Percentiles rank a stretch among this genome's conserved stretches.
Conservation (phyloP, 2,329 filamentous ascomycete species). For the Penicillium psychrosexuale region DNA sequence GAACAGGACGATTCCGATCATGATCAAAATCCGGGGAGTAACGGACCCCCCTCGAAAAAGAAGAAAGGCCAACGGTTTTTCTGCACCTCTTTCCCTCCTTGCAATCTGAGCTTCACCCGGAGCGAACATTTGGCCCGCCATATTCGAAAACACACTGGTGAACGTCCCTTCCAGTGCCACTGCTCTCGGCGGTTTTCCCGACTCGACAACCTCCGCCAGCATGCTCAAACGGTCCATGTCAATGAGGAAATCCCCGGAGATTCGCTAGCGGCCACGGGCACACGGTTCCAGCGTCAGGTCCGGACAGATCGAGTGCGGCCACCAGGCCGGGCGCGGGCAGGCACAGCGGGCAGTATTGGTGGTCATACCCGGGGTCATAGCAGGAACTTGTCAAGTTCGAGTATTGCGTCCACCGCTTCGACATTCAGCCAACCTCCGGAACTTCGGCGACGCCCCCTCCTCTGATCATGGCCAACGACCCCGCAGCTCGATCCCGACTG, state of each 20-base stretch:
- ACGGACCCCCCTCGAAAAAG: conserved; percentile 76
- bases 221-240: conserved; percentile 95
- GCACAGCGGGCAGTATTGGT: conserved; percentile 70
- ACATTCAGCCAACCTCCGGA: conserved; percentile 63
- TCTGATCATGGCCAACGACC: conserved; percentile 75
- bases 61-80: conserved; percentile 96
- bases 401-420: conserved; percentile 72
- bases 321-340: conserved; percentile 69
- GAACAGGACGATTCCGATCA: conserved; percentile 64
- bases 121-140: conserved; percentile 94
- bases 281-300: conserved; percentile 87
- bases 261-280: conserved; percentile 87
- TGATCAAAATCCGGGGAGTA: conserved; percentile 60
- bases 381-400: conserved; percentile 81
- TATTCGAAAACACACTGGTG: conserved; percentile 97
- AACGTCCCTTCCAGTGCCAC: conserved; percentile 94
- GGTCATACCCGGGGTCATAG: conserved; percentile 74
- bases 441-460: conserved; percentile 72
- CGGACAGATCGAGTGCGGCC: conserved; percentile 80
- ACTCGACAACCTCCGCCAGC: conserved; percentile 90
- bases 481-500: conserved; percentile 57
- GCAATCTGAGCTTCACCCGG: conserved; percentile 88
- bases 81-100: conserved; percentile 91
- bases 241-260: conserved; percentile 96
- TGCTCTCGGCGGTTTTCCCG: conserved; percentile 90